Evolutionary conservation across 148 eudicot species (phyloP), one percentile per base, ranked within the genome.

Genomic region (Arctostaphylos glauca): DNA sequence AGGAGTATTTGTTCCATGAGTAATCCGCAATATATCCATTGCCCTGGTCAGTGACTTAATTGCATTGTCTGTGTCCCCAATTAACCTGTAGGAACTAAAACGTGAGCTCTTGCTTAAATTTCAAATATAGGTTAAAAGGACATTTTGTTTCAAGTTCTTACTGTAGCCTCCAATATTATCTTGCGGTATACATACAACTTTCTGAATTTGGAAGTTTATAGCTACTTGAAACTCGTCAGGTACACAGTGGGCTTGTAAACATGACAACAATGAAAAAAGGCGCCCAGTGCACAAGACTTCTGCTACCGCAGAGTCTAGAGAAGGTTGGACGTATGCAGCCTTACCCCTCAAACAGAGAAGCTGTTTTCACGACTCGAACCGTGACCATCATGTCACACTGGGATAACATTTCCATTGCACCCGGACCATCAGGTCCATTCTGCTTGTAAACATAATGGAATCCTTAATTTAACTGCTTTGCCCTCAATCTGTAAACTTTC

Each of bases 1-100:
- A 46, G 91, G 87, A 0, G 91, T 88, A 80, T 85, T 91, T 79
- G 88, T 86, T 81, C 99, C 99, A 81, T 96, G 99, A 59, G 96
- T 93, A 23, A 88, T 86, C 77, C 91, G 86, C 86, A 96, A 67
- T 85, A 92, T 87, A 77, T 94, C 93, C 75, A 84, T 80, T 52
- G 99, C 97, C 87, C 90, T 86, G 12, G 94, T 88, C 74, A 93
- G 80, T 78, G 98, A 96, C 84, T 76, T 88, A 7, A 94, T 80
- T 50, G 97, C 89, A 84, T 87, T 85, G 21, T 86, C 88, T 2
- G 98, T 93, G 76, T 93, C 89, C 58, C 94, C 94, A 68, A 94
- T 92, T 77, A 91, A 88, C 99, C 99, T 96, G 90, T 25, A 88
- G 46, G 59, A 76, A 74, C 74, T 9, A 64, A 53, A 70, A 62